Conservation (phyloP, 176 grass and related monocot species). For the Aegilops sharonensis region DNA sequence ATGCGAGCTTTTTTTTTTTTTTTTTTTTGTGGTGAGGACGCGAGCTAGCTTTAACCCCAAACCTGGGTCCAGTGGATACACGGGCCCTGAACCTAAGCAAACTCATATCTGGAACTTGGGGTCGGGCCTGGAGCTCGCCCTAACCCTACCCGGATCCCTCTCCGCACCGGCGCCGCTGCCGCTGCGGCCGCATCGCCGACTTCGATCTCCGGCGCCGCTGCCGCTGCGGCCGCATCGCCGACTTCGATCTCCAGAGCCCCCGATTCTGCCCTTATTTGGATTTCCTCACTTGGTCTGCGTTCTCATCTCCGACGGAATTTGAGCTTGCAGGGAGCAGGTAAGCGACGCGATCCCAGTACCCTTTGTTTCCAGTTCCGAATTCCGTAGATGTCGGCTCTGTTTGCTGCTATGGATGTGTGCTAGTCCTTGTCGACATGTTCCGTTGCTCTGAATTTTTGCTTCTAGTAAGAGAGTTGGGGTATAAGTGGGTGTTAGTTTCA, state of each 20-base stretch:
- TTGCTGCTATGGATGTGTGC: not conserved
- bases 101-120: not conserved
- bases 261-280: no score
- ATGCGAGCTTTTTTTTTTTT: no score
- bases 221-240: not conserved
- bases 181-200: no score
- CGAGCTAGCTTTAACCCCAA: no score
- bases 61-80: not conserved
- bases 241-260: not conserved
- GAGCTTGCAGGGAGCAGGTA: not conserved
- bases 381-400: not conserved
- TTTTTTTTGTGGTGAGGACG: no score
- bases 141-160: slow-evolving; percentile 16
- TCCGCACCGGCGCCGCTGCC: not conserved
- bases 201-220: no score
- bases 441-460: not conserved
- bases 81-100: not conserved
- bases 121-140: slow-evolving; percentile 5
- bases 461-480: not conserved
- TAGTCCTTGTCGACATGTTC: not conserved
- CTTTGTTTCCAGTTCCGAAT: not conserved
- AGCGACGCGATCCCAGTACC: not conserved
- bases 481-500: not conserved
- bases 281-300: not conserved
- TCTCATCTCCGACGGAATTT: not conserved